Base-by-base conservation (phyloP, 768 basidiomycete genomes). In the Amanita jacksonii region DNA sequence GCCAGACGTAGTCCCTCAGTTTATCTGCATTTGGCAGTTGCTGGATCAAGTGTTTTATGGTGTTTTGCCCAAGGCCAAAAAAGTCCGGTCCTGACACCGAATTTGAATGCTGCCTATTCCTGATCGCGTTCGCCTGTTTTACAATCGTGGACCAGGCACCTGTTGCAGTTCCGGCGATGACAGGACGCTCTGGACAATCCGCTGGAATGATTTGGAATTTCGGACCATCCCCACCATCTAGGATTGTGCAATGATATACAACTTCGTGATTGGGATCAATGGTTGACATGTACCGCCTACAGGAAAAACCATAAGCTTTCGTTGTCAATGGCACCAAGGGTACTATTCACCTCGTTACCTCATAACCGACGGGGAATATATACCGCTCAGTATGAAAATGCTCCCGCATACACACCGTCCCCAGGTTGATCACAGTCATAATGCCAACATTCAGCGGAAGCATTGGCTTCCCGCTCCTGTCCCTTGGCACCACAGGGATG, bases 21-120 rank as follows among this genome's bases (percentile, higher is more conserved):
- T 74, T 66, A 58, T 81, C 75, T 10, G 88, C 81, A 46, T 76
- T 75, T 5, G 81, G 77, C 12, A 91, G 68, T 60, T 87, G 82
- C 60, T 91, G 87, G n/a, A 91, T 86, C 28, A 90, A 72, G 55
- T 86, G 84, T 64, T 89, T 90, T 67, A 91, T 88, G 3, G 84
- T 83, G 56, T 89, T 89, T 60, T 89, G 83, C 3, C 83, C 83
- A 12, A 91, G 67, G 7, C 88, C 88, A 55, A 87, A 90, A 60
- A 89, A 89, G 62, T 90, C 87, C 10, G 87, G 87, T 0, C 87
- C 87, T 2, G 87, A 90, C 10, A 91, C 85, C 4, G 83, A 86
- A 59, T 89, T 89, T 34, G 81, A 85, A 55, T 89, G 87, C 50
- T 85, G 81, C 10, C 85, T 72, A 56, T 85, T 80, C 38, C 87